Base-by-base conservation (phyloP, 2,329 filamentous ascomycete species). In the Aspergillus eucalypticola region DNA sequence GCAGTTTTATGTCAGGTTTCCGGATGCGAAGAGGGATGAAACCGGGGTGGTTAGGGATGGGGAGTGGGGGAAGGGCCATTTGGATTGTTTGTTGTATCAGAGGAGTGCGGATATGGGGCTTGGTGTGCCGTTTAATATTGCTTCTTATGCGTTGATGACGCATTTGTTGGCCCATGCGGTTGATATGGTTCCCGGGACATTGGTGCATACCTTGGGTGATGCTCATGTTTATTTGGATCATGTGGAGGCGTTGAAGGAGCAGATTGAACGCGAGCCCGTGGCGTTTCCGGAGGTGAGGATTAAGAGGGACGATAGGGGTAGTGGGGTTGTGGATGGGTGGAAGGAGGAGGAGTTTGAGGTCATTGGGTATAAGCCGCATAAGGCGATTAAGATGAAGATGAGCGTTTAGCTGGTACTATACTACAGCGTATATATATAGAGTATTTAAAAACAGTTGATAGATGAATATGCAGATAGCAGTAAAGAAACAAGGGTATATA, bases 351-450 rank as follows among this genome's bases (percentile, higher is more conserved):
- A 99, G 62, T 94, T 99, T 74, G 87, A 90, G 60, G 85, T 99
- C 5, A 83, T 90, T 70, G 93, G 90, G 0, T 99, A 99, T 75
- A 86, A 93, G 53, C 94, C 95, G 59, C 92, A 97, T 76, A 94
- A 93, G 80, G 85, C 85, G 5, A 96, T 99, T 79, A 85, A 90
- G 48, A 99, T 99, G 95, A 97, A 98, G 81, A 99, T 99, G 95
- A 96, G 91, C 72, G 94, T 98, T 60, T 92, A 69, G 59, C 48
- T 71, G 32, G 11, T 13, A 11, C 32, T 13, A 44, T 11, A 11
- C 19, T 42, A 19, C 39, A 52, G 53, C 41, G 21, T 39, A 17
- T 3, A 13, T 39, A 17, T 3, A 13, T 52, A 15, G 46, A 15
- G 5, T 7, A 1, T 23, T 10, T 51, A n/a, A 11, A 57, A 35